phyloP scores from a whole-genome alignment of 140 eudicot species.

The Cichorium intybus region DNA sequence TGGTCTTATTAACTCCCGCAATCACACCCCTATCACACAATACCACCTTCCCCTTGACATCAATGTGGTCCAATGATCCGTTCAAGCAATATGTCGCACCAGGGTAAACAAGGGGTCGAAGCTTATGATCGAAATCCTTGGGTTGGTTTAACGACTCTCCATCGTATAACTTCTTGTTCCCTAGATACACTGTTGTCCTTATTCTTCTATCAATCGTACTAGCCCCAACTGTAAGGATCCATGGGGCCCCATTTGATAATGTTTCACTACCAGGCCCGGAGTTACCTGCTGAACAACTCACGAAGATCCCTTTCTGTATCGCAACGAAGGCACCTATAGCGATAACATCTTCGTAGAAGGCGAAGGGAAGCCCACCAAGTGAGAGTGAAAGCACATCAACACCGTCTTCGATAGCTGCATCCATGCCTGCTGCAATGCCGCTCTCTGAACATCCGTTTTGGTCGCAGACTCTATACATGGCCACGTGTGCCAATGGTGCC shows the following conservation, averaged over 20 bases:
- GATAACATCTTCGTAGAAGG: constrained; percentile 25
- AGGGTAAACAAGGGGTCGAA: constrained; percentile 27
- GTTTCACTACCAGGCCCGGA: constrained; percentile 26
- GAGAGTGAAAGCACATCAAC: constrained; percentile 49
- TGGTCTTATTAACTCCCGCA: background rate
- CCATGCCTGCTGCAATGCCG: constrained; percentile 41
- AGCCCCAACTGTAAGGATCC: constrained; percentile 63
- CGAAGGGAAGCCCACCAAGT: constrained; percentile 19
- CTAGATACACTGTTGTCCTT: constrained; percentile 27
- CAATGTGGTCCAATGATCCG: constrained; percentile 9
- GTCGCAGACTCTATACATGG: constrained; percentile 43
- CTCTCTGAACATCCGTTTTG: background rate
- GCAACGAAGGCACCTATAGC: constrained; percentile 43
- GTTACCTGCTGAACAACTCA: constrained; percentile 23
- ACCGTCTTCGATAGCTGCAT: constrained; percentile 54
- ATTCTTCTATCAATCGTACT: constrained; percentile 38
- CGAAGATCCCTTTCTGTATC: background rate
- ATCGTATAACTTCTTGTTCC: constrained; percentile 16
- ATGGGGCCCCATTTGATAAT: constrained; percentile 50
- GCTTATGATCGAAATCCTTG: background rate
- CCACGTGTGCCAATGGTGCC: constrained; percentile 48
- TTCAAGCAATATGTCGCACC: background rate
- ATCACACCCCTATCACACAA: constrained; percentile 6
- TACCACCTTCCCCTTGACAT: constrained; percentile 31
- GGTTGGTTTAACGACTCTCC: constrained; percentile 39